Percentiles rank a stretch among this genome's conserved stretches.
Evolutionary conservation across 208 protist genomes (phyloP).

Genomic region (Leptomonas pyrrhocoris): DNA sequence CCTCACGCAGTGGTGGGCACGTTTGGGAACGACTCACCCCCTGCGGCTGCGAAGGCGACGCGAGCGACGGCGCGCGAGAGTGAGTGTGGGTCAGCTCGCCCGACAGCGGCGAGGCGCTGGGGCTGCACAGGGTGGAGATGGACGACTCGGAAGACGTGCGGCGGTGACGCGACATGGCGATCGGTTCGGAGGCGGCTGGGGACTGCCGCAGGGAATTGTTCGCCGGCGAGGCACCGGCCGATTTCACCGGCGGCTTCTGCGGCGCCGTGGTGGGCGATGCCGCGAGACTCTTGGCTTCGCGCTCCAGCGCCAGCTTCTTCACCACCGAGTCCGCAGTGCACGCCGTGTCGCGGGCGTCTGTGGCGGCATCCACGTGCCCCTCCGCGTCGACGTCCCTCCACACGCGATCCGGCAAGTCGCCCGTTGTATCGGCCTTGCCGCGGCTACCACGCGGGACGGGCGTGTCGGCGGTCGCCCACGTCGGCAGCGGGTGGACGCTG

Average conservation of each 20-base stretch:
- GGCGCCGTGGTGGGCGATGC: background rate
- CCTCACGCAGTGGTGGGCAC: background rate
- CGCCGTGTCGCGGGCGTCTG: background rate
- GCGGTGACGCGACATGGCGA: background rate
- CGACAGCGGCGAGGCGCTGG: slow-evolving; percentile 8
- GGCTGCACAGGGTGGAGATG: slow-evolving; percentile 4
- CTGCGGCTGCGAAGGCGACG: background rate
- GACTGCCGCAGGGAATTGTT: background rate
- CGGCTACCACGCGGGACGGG: background rate
- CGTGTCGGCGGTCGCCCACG: slow-evolving; percentile 7
- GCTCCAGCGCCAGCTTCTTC: slow-evolving; percentile 15
- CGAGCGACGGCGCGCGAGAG: background rate
- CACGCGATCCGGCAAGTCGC: background rate
- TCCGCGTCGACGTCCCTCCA: slow-evolving; percentile 12
- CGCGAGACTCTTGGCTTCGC: slow-evolving; percentile 2
- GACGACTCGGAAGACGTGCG: background rate
- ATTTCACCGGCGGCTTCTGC: slow-evolving; percentile 4
- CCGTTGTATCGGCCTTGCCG: background rate
- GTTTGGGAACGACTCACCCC: background rate
- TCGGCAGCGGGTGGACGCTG: background rate
- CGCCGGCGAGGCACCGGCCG: background rate
- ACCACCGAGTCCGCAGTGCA: background rate
- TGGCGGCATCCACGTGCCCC: background rate
- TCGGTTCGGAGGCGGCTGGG: background rate
- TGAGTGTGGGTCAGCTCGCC: slow-evolving; percentile 11